A percentile compares a stretch with the other conserved stretches of the same genome.
Conservation (phyloP, 108 stramenopile genomes). For the Conticribra guillardii region DNA sequence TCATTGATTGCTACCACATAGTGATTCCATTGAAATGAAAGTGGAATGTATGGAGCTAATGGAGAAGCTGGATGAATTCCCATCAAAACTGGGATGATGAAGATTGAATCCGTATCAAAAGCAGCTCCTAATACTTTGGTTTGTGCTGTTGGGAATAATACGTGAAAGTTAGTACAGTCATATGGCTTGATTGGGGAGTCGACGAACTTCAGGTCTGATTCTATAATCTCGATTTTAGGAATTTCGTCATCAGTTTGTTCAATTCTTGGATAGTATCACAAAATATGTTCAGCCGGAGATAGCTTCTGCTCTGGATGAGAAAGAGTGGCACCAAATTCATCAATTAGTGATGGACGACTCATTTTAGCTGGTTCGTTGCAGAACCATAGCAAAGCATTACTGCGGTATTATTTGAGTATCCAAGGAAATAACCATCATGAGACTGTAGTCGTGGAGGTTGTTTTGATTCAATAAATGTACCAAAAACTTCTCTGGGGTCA, state of each 20-base stretch:
- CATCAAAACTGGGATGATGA: conserved; percentile 3
- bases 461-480: not conserved
- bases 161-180: not conserved
- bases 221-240: not conserved
- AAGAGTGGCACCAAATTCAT: not conserved
- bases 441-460: not conserved
- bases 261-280: not conserved
- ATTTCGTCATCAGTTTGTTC: not conserved
- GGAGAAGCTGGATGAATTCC: not conserved
- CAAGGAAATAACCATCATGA: not conserved
- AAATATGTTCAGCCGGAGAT: not conserved
- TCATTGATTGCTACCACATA: not conserved
- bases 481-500: not conserved
- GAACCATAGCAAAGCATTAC: not conserved
- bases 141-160: not conserved
- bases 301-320: not conserved
- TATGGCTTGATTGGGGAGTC: conserved; percentile 8
- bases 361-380: not conserved
- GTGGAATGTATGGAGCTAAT: conserved; percentile 1
- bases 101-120: conserved; percentile 5
- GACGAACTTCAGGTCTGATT: not conserved
- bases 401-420: not conserved
- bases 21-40: not conserved
- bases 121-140: not conserved
- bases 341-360: not conserved